These are phyloP conservation scores for Apiotrichum mycotoxinovorans DNA, from an alignment of 1,284 basidiomycete species.

Conservation along the genomic window DNA sequence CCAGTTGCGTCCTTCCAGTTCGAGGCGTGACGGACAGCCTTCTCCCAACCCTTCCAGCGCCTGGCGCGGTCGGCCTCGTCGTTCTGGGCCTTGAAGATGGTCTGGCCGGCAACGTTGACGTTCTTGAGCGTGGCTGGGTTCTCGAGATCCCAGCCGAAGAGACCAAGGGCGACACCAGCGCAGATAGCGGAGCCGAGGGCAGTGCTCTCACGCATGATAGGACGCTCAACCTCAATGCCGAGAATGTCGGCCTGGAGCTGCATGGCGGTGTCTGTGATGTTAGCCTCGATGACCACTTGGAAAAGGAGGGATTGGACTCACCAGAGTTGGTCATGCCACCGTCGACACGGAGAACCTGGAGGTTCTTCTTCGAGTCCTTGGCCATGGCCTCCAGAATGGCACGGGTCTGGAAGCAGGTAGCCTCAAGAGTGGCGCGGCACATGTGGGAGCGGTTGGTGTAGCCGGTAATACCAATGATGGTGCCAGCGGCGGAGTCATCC, in stretches of 20 bases:
- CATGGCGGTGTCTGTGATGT: no score
- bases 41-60: slow-evolving; percentile 74
- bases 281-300: slow-evolving; percentile 54
- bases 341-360: slow-evolving; percentile 85
- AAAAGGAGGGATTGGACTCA: background rate
- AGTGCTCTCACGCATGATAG: slow-evolving; percentile 95
- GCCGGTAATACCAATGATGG: slow-evolving; percentile 62
- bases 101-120: slow-evolving; percentile 81
- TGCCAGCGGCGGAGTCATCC: slow-evolving; percentile 45
- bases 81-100: slow-evolving; percentile 64
- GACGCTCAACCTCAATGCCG: slow-evolving; percentile 84
- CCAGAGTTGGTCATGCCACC: slow-evolving; percentile 81
- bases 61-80: slow-evolving; percentile 58
- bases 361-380: slow-evolving; percentile 52
- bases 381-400: slow-evolving; percentile 85
- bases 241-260: slow-evolving; percentile 61
- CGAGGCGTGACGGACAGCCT: slow-evolving; percentile 72
- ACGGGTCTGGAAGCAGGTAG: slow-evolving; percentile 70
- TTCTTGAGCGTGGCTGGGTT: slow-evolving; percentile 78
- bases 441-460: slow-evolving; percentile 94
- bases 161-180: slow-evolving; percentile 80
- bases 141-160: slow-evolving; percentile 92
- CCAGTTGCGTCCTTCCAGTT: slow-evolving; percentile 57
- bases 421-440: slow-evolving; percentile 88
- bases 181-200: slow-evolving; percentile 93